Percentiles rank a stretch among this genome's conserved stretches.
phyloP scores from a whole-genome alignment of 148 eudicot species.

The Rhododendron simsii region DNA sequence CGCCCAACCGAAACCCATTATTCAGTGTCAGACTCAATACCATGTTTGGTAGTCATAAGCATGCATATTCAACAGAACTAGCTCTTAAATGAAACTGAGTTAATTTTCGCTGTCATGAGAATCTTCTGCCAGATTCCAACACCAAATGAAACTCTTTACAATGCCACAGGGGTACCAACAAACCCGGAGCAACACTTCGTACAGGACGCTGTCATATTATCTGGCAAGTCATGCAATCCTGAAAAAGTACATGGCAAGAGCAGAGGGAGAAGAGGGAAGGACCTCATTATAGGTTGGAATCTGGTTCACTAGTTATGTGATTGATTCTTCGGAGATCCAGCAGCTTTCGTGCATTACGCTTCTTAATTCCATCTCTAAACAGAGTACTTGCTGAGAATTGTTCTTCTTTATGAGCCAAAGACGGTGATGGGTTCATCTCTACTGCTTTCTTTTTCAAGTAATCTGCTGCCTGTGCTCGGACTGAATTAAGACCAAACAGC shows the following conservation, averaged over 20 bases:
- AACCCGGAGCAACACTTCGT: neutral
- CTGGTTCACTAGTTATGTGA: conserved; percentile 7
- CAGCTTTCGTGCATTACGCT: conserved; percentile 51
- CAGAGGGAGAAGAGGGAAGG: neutral
- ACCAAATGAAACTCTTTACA: neutral
- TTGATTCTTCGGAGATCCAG: conserved; percentile 27
- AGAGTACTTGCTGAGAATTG: conserved; percentile 47
- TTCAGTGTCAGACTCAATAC: neutral
- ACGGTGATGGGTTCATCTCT: conserved; percentile 14
- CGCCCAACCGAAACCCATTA: neutral
- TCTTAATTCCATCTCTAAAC: conserved; percentile 67
- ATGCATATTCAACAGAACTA: neutral
- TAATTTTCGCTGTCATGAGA: conserved; percentile 1
- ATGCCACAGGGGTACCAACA: neutral
- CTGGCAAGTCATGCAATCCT: neutral
- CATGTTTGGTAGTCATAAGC: neutral
- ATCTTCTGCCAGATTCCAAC: neutral
- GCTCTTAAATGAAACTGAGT: neutral
- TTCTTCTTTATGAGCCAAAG: conserved; percentile 14
- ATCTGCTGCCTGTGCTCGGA: conserved; percentile 61
- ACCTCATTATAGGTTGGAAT: conserved; percentile 9
- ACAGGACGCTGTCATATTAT: neutral
- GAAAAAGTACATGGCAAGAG: neutral
- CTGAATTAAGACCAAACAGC: conserved; percentile 31
- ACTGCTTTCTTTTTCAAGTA: conserved; percentile 45